Base-by-base conservation (phyloP, 1,139 yeast genomes). In the Sugiyamaella xylanicola region DNA sequence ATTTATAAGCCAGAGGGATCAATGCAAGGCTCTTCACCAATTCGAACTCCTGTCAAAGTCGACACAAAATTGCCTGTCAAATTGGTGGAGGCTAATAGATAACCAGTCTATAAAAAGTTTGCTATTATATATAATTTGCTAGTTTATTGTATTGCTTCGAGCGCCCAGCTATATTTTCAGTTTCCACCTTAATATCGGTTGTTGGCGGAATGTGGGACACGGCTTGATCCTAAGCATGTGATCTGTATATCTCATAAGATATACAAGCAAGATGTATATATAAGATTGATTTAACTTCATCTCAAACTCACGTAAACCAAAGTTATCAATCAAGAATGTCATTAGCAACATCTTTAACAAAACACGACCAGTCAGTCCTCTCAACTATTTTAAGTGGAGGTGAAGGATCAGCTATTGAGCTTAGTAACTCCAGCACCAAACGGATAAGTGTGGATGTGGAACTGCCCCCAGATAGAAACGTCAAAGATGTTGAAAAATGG, bases 401-500 rank as follows among this genome's bases (percentile, higher is more conserved):
- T 19, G 65, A 60, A 37, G 56, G 59, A 40, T 46, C 54, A n/a
- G 53, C 60, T 44, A 55, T 55, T 15, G 51, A 55, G 9, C 55
- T 20, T 19, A 43, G 56, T 29, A 36, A 36, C 15, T 21, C 40
- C 5, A 32, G 42, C 9, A 19, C 4, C 17, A 49, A 36, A 36
- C 40, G 27, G 13, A 58, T 63, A 29, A 27, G 49, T 0, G 63
- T 68, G 9, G 66, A 68, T 44, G 48, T 59, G 25, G 42, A 29
- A 11, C 57, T 65, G 35, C 60, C 61, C 4, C 70, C 70, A 3
- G 72, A 68, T 49, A 61, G 58, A 46, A 59, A 64, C 37, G 58
- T 68, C 11, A 20, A 55, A 25, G 36, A 51, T 41, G 64, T 66
- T 1, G 64, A 58, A 40, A 27, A 43, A 39, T 54, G 63, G 15